Evolutionary conservation across 2,329 filamentous ascomycete species (phyloP), one percentile per base, ranked within the genome.

Genomic region (Fusarium burgessii): DNA sequence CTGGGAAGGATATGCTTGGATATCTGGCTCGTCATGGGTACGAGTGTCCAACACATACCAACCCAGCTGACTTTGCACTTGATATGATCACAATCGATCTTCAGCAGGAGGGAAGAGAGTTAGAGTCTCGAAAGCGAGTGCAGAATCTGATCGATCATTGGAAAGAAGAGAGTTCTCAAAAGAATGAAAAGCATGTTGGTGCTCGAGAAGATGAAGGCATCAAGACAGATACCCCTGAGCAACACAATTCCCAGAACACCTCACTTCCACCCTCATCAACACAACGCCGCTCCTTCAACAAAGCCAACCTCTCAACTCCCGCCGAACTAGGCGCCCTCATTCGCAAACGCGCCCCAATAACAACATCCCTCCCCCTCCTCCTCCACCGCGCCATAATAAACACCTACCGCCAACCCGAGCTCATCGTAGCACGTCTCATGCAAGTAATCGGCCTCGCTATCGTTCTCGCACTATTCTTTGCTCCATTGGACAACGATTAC

Each of bases 41-140:
- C 68, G 82, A 88, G 15, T 94, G 92, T 74, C 91, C 91, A 0
- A 83, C 84, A 17, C 88, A 91, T 62, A 92, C 91, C 2, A 95
- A 94, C 68, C 92, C 92, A 2, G 92, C 92, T 0, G 92, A 95
- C 77, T 94, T 93, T 77, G 91, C 91, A 0, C 84, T 94, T 11
- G 92, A 95, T 73, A 84, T 94, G 52, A 92, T 95, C 55, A 94
- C 92, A 0, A 87, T 94, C 27, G 91, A 94, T 73, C 82, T 94
- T 0, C 92, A 93, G 66, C 86, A 91, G 42, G 88, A 87, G 35
- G 81, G 84, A 3, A 84, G 87, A 23, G 92, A 94, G 77, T 84
- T 84, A 2, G 84, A 88, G 45, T 93, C 88, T 55, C 85, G 91
- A 14, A 84, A 86, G 35, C 88, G 88, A 55, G 92, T 94, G 0